These are phyloP conservation scores for Isabelozyma rhagii DNA, from an alignment of 805 yeast genomes.

Conservation along the genomic window DNA sequence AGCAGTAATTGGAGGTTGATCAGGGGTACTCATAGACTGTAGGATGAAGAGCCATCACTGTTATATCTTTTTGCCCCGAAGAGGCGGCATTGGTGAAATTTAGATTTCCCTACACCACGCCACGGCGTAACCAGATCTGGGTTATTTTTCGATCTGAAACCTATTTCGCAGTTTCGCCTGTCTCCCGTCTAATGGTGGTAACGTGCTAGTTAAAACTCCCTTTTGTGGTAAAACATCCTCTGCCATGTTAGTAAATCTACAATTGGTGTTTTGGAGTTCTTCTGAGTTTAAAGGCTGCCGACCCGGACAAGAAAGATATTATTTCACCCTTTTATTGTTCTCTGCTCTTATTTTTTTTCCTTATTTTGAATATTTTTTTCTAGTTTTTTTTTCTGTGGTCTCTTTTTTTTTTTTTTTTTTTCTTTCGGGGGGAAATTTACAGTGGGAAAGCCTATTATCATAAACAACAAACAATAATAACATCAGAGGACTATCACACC, in stretches of 20 bases:
- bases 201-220: too few relatives aligned
- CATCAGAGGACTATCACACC: neutral
- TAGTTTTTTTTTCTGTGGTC: neutral
- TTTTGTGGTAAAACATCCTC: too few relatives aligned
- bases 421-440: neutral
- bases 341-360: neutral
- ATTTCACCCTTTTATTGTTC: neutral
- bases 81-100: too few relatives aligned
- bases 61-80: too few relatives aligned
- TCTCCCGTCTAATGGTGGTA: neutral
- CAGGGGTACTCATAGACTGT: too few relatives aligned
- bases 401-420: neutral
- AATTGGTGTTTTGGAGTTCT: neutral
- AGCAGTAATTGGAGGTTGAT: too few relatives aligned
- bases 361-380: conserved; percentile 1
- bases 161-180: neutral
- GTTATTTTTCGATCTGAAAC: neutral
- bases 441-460: neutral
- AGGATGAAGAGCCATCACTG: too few relatives aligned
- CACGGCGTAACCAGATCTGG: neutral
- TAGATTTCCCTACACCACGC: too few relatives aligned
- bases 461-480: neutral
- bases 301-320: neutral
- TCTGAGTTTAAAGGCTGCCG: neutral
- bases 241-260: neutral